Evolutionary conservation across 441 rosid genomes (phyloP).

Genomic region (Euphorbia corollata): DNA sequence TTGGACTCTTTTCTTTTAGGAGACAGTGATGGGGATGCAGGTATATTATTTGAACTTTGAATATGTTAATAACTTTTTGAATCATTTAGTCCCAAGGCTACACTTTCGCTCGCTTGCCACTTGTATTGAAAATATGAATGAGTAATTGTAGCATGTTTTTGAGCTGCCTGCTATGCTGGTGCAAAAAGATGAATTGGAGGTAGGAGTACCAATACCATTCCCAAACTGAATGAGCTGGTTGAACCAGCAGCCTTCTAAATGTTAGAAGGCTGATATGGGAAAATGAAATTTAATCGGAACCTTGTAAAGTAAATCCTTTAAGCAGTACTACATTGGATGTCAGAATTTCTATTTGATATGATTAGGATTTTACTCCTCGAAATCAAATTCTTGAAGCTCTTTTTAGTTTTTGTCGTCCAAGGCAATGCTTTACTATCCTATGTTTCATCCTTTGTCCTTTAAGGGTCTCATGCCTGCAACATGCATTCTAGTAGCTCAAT

Average conservation of each 20-base stretch:
- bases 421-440: background rate
- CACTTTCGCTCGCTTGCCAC: background rate
- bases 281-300: too few relatives aligned
- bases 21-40: constrained; percentile 55
- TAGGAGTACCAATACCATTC: too few relatives aligned
- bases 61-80: background rate
- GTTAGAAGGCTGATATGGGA: too few relatives aligned
- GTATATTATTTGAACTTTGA: constrained; percentile 24
- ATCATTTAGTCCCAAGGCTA: background rate
- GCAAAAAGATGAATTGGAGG: background rate
- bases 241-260: too few relatives aligned
- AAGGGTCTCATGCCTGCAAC: background rate
- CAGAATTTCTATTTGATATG: constrained; percentile 1
- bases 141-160: background rate
- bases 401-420: too few relatives aligned
- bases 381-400: background rate
- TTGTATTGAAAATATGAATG: background rate
- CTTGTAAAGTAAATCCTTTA: background rate
- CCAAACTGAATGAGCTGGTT: too few relatives aligned
- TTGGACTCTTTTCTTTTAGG: constrained; percentile 64
- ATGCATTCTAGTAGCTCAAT: constrained; percentile 1
- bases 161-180: background rate
- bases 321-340: background rate
- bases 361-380: too few relatives aligned
- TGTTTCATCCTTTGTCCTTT: constrained; percentile 8